Evolutionary conservation across 768 basidiomycete species (phyloP).

Genomic region (Lentinus brumalis): DNA sequence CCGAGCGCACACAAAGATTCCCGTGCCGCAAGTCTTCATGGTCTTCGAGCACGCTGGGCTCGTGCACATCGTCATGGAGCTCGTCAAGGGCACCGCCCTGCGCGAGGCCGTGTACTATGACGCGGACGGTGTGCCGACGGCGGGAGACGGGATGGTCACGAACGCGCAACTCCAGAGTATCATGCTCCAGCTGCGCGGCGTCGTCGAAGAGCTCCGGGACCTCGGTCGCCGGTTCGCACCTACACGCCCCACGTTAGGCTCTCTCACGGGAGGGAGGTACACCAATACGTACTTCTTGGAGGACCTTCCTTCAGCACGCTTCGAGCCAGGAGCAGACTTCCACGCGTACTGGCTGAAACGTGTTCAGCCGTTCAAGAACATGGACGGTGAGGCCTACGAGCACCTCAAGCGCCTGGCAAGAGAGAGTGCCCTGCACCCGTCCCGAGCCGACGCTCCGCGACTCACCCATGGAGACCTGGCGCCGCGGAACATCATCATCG

Average conservation of each 20-base stretch:
- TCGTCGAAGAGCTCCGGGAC: neutral
- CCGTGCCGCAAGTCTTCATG: neutral
- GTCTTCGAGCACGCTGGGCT: neutral
- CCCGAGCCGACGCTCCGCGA: too few species aligned
- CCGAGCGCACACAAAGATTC: neutral
- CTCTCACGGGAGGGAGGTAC: neutral
- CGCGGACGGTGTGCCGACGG: too few species aligned
- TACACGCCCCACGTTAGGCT: neutral
- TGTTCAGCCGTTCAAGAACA: neutral
- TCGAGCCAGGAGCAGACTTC: neutral
- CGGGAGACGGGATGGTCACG: neutral
- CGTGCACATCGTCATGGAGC: slow-evolving; percentile 5
- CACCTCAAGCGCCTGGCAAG: neutral
- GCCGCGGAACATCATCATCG: slow-evolving; percentile 44
- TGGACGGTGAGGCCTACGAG: neutral
- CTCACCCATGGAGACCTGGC: slow-evolving; percentile 44
- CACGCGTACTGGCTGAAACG: slow-evolving; percentile 1
- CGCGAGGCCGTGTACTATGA: neutral
- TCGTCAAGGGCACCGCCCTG: neutral
- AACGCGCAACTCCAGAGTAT: neutral
- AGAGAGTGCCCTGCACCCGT: neutral
- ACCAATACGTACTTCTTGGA: neutral
- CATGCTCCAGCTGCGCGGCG: neutral
- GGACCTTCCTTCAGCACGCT: neutral
- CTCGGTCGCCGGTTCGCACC: neutral